Evolutionary conservation across 768 basidiomycete species (phyloP).

Genomic region (Phlegmacium glaucopus): DNA sequence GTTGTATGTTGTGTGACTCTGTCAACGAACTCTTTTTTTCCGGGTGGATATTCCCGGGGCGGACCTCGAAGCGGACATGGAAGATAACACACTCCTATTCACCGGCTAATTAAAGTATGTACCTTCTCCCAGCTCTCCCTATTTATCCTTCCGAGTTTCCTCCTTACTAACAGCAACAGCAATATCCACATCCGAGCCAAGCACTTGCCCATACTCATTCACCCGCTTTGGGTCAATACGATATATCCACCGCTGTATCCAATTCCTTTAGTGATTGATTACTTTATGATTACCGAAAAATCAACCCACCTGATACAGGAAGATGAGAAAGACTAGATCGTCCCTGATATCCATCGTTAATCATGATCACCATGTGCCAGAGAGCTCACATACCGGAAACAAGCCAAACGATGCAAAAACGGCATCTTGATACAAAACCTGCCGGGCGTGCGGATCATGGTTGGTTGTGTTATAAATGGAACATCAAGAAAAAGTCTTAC

Average conservation of each 20-base stretch:
- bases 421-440: conserved; percentile 98
- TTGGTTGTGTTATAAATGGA: conserved; percentile 1
- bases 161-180: conserved; percentile 25
- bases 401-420: conserved; percentile 84
- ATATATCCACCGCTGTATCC: conserved; percentile 89
- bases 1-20: conserved; percentile 13
- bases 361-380: conserved; percentile 14
- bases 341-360: conserved; percentile 44
- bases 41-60: conserved; percentile 37
- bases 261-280: conserved; percentile 10
- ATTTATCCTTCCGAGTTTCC: conserved; percentile 58
- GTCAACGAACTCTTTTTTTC: conserved; percentile 14
- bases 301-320: conserved; percentile 80
- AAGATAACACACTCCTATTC: conserved; percentile 6
- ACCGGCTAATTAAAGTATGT: no score
- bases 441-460: conserved; percentile 13
- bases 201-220: conserved; percentile 94
- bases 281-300: conserved; percentile 3
- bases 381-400: conserved; percentile 53
- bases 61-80: conserved; percentile 28
- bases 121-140: conserved; percentile 1
- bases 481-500: conserved; percentile 40
- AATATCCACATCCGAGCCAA: conserved; percentile 46
- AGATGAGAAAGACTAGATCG: conserved; percentile 87
- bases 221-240: conserved; percentile 90